These are phyloP conservation scores for Vickermania spadyakhi DNA, from an alignment of 208 protist genomes.

Conservation along the genomic window DNA sequence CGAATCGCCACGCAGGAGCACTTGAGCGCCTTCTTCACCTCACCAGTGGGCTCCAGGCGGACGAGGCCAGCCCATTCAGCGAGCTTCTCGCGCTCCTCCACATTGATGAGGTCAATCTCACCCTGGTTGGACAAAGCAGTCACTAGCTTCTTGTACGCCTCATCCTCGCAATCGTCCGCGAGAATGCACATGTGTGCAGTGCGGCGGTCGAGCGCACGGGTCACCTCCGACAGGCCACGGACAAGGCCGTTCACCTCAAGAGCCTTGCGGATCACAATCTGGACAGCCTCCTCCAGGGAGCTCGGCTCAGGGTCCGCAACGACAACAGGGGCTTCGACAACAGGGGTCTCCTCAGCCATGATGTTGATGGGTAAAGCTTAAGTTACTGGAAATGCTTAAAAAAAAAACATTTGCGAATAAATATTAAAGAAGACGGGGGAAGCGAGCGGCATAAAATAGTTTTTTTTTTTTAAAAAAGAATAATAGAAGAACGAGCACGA, in stretches of 20 bases:
- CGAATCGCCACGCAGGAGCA: conserved; percentile 83
- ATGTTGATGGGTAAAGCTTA: conserved; percentile 9
- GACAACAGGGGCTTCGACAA: conserved; percentile 18
- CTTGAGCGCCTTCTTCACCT: conserved; percentile 80
- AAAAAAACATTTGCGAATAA: too few relatives aligned
- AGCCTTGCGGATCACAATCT: conserved; percentile 80
- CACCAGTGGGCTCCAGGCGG: conserved; percentile 33
- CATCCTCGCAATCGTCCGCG: conserved; percentile 88
- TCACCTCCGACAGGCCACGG: conserved; percentile 79
- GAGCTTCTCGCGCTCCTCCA: conserved; percentile 79
- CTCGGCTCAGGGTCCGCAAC: conserved; percentile 60
- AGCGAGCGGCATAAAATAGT: too few relatives aligned
- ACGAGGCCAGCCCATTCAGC: conserved; percentile 74
- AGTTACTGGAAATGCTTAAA: conserved; percentile 9
- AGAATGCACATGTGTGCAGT: conserved; percentile 83
- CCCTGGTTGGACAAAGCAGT: conserved; percentile 72
- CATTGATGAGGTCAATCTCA: conserved; percentile 82
- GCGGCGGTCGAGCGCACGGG: conserved; percentile 78
- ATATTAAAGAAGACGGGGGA: too few relatives aligned
- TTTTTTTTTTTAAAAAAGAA: too few relatives aligned
- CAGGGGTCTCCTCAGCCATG: conserved; percentile 82
- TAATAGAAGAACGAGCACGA: neutral
- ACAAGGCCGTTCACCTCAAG: conserved; percentile 84
- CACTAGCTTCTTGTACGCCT: conserved; percentile 90
- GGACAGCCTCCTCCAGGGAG: conserved; percentile 74